Evolutionary conservation across 352 stramenopile species (phyloP), one percentile per base, ranked within the genome.

Genomic region (Phytophthora aleatoria): DNA sequence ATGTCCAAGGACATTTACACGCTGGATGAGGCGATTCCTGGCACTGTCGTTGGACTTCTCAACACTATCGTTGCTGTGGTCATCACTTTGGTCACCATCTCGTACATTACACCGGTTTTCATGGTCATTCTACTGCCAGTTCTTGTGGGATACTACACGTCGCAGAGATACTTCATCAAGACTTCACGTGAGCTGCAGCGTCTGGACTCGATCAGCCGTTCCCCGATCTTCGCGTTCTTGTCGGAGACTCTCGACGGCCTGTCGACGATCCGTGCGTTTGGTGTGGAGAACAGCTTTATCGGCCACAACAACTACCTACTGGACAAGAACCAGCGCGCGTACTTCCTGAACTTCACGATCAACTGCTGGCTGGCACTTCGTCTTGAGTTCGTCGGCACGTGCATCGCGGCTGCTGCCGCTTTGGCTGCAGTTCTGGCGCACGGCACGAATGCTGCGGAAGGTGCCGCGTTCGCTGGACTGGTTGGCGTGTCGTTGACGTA

Each of bases 161-260:
- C 31, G 36, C 61, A 48, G 50, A 36, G 36, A 49, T 96, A 97
- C 64, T 98, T 57, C 97, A 96, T 76, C 78, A 97, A 57, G 64
- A 74, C 51, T 84, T 77, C 20, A 71, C 86, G 81, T 3, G 96
- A 98, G 62, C 64, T 99, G 13, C 97, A 99, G 78, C 86, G 97
- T 5, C 80, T 99, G 13, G 97, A 99, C 61, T 89, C 88, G 11
- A 74, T 98, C 51, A 83, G 75, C 3, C 71, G 73, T 10, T 83
- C 89, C 12, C 96, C 97, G 1, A 88, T 99, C 38, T 98, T 98
- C 75, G 85, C 87, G 7, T 73, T 98, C 35, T 80, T 99, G 30
- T 83, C 81, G 5, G 95, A 99, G 74, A 98, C 84, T 3, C 71
- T 99, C 5, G 86, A 85, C 41, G 97, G 97, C 5, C 81, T 99